These are phyloP conservation scores for Trichoderma endophyticum DNA, from an alignment of 2,329 filamentous ascomycete species.

Conservation along the genomic window DNA sequence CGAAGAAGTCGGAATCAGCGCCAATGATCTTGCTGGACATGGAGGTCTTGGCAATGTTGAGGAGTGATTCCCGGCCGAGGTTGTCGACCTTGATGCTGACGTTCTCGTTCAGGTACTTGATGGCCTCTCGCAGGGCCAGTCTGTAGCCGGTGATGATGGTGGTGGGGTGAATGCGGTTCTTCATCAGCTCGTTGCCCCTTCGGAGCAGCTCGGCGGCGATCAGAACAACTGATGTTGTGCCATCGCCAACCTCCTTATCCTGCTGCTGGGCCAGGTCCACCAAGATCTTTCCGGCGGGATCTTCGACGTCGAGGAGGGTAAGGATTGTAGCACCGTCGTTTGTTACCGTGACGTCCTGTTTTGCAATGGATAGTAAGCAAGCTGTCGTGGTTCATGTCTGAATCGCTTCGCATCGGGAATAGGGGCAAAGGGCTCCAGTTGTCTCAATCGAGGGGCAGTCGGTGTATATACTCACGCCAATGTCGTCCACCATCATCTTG, in stretches of 20 bases:
- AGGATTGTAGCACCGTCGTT: slow-evolving; percentile 98
- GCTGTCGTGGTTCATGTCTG: background rate
- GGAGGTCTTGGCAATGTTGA: slow-evolving; percentile 96
- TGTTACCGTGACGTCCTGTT: slow-evolving; percentile 91
- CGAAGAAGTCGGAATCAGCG: slow-evolving; percentile 91
- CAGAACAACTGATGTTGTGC: slow-evolving; percentile 94
- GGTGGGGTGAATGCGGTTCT: slow-evolving; percentile 98
- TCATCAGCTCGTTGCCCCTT: slow-evolving; percentile 96
- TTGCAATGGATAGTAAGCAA: slow-evolving; percentile 19
- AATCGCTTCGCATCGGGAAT: background rate
- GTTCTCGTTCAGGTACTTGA: slow-evolving; percentile 99
- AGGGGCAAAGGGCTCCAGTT: slow-evolving; percentile 6
- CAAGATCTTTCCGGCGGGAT: slow-evolving; percentile 96
- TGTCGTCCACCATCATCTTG: slow-evolving; percentile 99
- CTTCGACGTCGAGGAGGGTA: slow-evolving; percentile 90
- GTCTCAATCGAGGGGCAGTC: background rate
- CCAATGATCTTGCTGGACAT: slow-evolving; percentile 99
- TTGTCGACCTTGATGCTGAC: slow-evolving; percentile 93
- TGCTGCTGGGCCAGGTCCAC: slow-evolving; percentile 98
- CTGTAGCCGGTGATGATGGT: slow-evolving; percentile 99
- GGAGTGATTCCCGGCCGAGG: slow-evolving; percentile 81
- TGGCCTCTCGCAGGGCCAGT: slow-evolving; percentile 88
- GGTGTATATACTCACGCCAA: slow-evolving; percentile 63
- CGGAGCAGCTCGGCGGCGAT: slow-evolving; percentile 93
- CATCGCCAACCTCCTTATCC: slow-evolving; percentile 98